Conservation (phyloP, 139 green algal species). For the Coelastrella sp. region DNA sequence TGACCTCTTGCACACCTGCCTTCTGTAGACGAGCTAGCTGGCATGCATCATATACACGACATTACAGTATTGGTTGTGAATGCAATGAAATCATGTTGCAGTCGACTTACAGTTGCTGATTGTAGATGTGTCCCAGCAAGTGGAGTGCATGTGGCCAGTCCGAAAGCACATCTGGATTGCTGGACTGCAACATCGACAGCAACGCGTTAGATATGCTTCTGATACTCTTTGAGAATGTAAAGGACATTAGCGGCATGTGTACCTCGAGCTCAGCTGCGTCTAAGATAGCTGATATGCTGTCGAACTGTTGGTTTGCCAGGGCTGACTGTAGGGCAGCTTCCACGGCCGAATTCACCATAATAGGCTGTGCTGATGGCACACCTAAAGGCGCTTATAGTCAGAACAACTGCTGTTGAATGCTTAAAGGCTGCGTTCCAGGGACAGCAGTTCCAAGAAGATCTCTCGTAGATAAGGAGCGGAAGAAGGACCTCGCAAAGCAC, state of each 20-base stretch:
- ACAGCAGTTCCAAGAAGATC: no score
- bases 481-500: no score
- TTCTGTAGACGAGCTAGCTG: no score
- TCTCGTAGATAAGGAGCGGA: no score
- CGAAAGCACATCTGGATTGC: conserved; percentile 50
- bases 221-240: neutral
- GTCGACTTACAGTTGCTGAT: conserved; percentile 55
- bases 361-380: no score
- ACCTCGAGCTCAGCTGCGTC: conserved; percentile 55
- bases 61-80: neutral
- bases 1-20: no score
- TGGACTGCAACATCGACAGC: conserved; percentile 48
- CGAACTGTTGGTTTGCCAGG: conserved; percentile 45
- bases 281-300: conserved; percentile 40
- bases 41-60: neutral
- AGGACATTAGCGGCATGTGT: neutral
- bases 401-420: neutral
- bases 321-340: conserved; percentile 39
- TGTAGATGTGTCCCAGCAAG: conserved; percentile 60
- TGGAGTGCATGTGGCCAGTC: conserved; percentile 62
- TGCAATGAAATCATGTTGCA: neutral
- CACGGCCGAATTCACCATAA: conserved; percentile 12
- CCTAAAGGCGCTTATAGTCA: neutral
- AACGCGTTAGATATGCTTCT: neutral
- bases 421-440: neutral